A percentile compares a stretch with the other conserved stretches of the same genome.
These are phyloP conservation scores for Irineochytrium annulatum DNA, from an alignment of 192 early-diverging fungal species.

Conservation along the genomic window DNA sequence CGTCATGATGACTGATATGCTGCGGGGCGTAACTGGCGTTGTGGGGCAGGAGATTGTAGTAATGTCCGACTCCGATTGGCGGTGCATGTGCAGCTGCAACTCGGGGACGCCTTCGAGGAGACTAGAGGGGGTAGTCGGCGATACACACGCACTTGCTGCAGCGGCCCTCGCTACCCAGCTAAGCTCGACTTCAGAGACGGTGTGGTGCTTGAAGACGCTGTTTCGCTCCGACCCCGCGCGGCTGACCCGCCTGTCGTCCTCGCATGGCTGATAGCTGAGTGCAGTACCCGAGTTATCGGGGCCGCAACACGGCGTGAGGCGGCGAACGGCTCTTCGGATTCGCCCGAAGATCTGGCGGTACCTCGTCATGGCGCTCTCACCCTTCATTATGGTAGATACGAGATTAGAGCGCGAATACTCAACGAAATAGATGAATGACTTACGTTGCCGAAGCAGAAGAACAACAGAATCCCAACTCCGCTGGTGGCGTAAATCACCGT, in stretches of 20 bases:
- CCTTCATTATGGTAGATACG: background rate
- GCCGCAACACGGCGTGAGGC: no score
- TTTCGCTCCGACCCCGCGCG: background rate
- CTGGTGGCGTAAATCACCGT: conserved; percentile 16
- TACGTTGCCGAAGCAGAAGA: conserved; percentile 13
- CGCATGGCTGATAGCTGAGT: no score
- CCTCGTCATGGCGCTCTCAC: background rate
- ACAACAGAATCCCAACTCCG: conserved; percentile 5
- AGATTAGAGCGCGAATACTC: background rate
- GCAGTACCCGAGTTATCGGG: no score
- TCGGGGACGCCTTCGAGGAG: background rate
- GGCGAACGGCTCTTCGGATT: background rate
- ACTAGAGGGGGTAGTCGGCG: background rate
- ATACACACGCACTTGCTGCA: background rate
- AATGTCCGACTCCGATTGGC: background rate
- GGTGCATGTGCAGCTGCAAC: background rate
- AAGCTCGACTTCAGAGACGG: background rate
- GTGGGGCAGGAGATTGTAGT: background rate
- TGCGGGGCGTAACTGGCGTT: background rate
- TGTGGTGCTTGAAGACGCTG: background rate
- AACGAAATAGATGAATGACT: background rate
- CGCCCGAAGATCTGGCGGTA: background rate
- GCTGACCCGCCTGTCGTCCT: background rate
- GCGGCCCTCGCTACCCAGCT: background rate
- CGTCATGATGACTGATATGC: no score